Evolutionary conservation across 805 yeast genomes (phyloP), one percentile per base, ranked within the genome.

Genomic region (Wickerhamiella brachini): DNA sequence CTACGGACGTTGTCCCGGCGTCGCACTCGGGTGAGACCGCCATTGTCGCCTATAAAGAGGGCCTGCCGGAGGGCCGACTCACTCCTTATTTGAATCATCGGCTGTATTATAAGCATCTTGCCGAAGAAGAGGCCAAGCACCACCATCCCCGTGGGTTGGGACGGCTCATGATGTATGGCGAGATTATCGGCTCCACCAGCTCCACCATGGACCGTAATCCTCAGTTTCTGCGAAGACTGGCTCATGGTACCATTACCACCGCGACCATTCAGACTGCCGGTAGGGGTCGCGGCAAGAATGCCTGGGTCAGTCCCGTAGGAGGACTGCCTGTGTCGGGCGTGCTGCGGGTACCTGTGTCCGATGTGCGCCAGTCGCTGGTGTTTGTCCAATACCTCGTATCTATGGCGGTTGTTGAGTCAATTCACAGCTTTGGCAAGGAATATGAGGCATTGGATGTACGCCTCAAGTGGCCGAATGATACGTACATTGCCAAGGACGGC

Each of bases 391-490:
- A 93, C 62, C 65, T 93, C 13, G 78, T 85, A 7, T 80, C 93
- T 51, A 66, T 93, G 55, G 96, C 97, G 0, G 75, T 83, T 49
- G 81, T 89, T 9, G 86, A 84, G 62, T 85, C 95, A 24, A 74
- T 90, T 17, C 65, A 77, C 37, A 70, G 78, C 2, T 79, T 87
- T 59, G 79, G 79, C 2, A 66, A 68, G 0, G 87, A 85, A 0
- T 86, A 81, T 62, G 81, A 79, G 20, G 82, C 79, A 45, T 66
- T 93, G 57, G 97, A 95, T 0, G 72, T 90, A 15, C 74, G 79
- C 48, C 74, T 93, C 53, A 93, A 93, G 64, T 93, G 99, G 99
- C 99, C 99, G 1, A 93, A 93, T 64, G 99, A 93, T 65, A 69
- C 93, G 13, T 93, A 86, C 62, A 79, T 83, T 3, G 63, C 79